Percentiles rank a stretch among this genome's conserved stretches.
phyloP scores from a whole-genome alignment of 495 filamentous ascomycete species.

The Thozetella sp. region DNA sequence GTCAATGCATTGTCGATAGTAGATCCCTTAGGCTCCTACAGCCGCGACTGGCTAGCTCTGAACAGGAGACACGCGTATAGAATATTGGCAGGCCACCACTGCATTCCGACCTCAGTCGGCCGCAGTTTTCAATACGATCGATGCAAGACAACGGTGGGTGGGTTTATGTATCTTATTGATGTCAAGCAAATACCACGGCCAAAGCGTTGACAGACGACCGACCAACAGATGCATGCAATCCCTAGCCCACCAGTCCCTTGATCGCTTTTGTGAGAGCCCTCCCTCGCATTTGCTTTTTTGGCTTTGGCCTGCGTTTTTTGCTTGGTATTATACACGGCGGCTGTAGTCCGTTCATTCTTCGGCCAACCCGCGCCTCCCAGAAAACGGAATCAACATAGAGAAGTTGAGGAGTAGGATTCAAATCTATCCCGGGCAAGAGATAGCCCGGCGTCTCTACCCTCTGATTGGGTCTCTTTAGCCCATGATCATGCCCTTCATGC shows the following conservation, averaged over 20 bases:
- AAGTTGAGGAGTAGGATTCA: background rate
- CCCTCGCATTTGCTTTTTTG: background rate
- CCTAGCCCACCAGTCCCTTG: background rate
- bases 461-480: conserved; percentile 35
- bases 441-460: background rate
- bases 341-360: background rate
- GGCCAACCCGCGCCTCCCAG: conserved; percentile 11
- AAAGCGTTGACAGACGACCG: background rate
- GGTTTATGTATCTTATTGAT: background rate
- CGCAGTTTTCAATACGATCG: too few relatives aligned
- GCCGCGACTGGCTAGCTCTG: too few relatives aligned
- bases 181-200: background rate
- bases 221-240: background rate
- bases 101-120: too few relatives aligned
- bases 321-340: conserved; percentile 25
- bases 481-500: conserved; percentile 88
- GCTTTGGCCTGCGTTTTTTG: conserved; percentile 11
- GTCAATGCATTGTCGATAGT: too few relatives aligned
- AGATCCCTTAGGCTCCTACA: too few relatives aligned
- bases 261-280: background rate
- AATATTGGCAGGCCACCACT: too few relatives aligned
- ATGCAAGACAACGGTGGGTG: too few relatives aligned
- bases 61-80: too few relatives aligned
- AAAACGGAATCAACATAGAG: conserved; percentile 23
- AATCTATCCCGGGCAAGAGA: background rate